These are phyloP conservation scores for Neltuma alba DNA, from an alignment of 306 rosid species.

Conservation along the genomic window DNA sequence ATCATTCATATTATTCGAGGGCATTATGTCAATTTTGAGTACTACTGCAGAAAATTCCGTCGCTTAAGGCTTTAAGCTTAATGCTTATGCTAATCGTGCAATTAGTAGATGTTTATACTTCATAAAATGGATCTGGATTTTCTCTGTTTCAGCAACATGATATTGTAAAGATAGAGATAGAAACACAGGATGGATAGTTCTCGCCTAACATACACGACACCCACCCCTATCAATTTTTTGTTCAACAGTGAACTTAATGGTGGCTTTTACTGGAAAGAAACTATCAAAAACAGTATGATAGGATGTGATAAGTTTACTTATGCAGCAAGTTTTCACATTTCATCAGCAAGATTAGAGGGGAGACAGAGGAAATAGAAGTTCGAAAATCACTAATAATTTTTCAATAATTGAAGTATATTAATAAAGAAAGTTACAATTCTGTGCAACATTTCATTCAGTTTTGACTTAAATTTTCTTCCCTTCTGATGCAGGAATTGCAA, in stretches of 20 bases:
- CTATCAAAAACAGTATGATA: not conserved
- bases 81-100: not conserved
- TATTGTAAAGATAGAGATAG: not conserved
- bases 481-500: conserved; percentile 85
- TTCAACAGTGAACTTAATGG: not conserved
- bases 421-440: not conserved
- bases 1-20: conserved; percentile 28
- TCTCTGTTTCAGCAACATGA: not conserved
- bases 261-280: not conserved
- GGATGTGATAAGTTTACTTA: not conserved
- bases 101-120: not conserved
- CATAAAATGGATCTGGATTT: not conserved
- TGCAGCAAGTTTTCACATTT: not conserved
- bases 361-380: not conserved
- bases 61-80: not conserved
- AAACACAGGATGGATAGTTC: not conserved
- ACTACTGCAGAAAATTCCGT: not conserved
- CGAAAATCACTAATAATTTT: not conserved
- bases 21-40: conserved; percentile 12
- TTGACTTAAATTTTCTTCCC: too few relatives aligned
- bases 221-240: too few relatives aligned
- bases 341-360: not conserved
- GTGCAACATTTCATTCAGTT: conserved; percentile 8
- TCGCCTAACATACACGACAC: not conserved
- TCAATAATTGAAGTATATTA: not conserved